Evolutionary conservation across 768 basidiomycete species (phyloP), one percentile per base, ranked within the genome.

Genomic region (Collybia mongolica): DNA sequence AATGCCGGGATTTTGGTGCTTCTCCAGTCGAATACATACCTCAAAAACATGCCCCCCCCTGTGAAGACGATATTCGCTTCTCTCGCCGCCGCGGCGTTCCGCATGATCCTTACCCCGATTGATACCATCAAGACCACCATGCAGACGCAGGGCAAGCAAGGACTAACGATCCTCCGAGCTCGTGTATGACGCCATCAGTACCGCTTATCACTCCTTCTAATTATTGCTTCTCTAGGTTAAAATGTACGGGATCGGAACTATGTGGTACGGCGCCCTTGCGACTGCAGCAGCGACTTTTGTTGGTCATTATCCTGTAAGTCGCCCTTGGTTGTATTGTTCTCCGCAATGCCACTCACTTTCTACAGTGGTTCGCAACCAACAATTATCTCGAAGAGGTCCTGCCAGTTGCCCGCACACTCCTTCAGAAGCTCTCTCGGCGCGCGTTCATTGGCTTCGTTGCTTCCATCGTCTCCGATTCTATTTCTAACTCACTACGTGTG

Each of bases 41-140:
- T 91, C 72, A 81, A 69, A 55, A 64, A 72, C 18, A 74, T 91
- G 8, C 90, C 89, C 0, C 56, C 72, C 1, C 69, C 78, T 20
- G 61, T 90, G 62, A 87, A 97, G 72, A 92, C 93, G 0, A 64
- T 85, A 15, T 91, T 92, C 56, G 91, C 89, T 0, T 84, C 83
- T 2, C 48, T 90, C 37, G 82, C 87, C 0, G 92, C 92, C 0
- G 94, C 95, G 0, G 72, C 74, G 9, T 97, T 96, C 68, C 74
- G 95, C 45, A 97, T 97, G 83, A 71, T 87, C n/a, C 70, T 98
- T 29, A 96, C 91, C 0, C 96, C 96, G 0, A 79, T 98, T 44
- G 95, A 98, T 67, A 95, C 95, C 1, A 60, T 97, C 55, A 97
- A 98, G 78, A 98, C 96, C 3, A 98, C 93, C 1, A 72, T 98